Base-by-base conservation (phyloP, 768 basidiomycete genomes). In the Rhodosporidiobolus odoratus region DNA sequence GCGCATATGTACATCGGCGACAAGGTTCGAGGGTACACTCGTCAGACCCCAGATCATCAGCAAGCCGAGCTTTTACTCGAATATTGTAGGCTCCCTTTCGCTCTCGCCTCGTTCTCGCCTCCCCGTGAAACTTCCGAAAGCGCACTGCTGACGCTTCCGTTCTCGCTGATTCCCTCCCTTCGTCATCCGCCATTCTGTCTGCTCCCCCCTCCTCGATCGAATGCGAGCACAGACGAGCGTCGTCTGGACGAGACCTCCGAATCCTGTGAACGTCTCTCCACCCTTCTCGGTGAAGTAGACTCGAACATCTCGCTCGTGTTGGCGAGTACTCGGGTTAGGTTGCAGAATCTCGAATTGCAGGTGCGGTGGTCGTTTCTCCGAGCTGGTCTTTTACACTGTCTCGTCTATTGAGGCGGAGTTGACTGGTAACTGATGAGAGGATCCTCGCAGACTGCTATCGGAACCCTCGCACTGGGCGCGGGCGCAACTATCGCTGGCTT, bases 331-430 rank as follows among this genome's bases (percentile, higher is more conserved):
- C 32, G 72, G 1, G 72, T 73, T 0, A 25, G 68, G 6, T 32
- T 73, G 15, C 72, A 73, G 50, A 69, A 69, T 27, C 57, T 73
- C 25, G 72, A 73, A 45, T 50, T 73, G 10, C 72, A 73, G 57
- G 63, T 71, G 13, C 21, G 70, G 17, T 35, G 17, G 13, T 19
- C 48, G 13, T 21, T 16, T 19, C 16, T 12, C 23, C 34, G 47
- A 8, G 21, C 43, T n/a, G 17, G 5, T 35, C 19, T 23, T 37
- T n/a, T n/a, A n/a, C n/a, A n/a, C n/a, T n/a, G n/a, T n/a, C n/a
- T n/a, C n/a, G n/a, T n/a, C n/a, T n/a, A n/a, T n/a, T n/a, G n/a
- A n/a, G n/a, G n/a, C n/a, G n/a, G n/a, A n/a, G 17, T 62, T 9
- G 19, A 25, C 7, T 23, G 41, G 17, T 9, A 10, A 12, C 13